Conservation (phyloP, 2,329 filamentous ascomycete genomes). For the Emergomyces africanus region DNA sequence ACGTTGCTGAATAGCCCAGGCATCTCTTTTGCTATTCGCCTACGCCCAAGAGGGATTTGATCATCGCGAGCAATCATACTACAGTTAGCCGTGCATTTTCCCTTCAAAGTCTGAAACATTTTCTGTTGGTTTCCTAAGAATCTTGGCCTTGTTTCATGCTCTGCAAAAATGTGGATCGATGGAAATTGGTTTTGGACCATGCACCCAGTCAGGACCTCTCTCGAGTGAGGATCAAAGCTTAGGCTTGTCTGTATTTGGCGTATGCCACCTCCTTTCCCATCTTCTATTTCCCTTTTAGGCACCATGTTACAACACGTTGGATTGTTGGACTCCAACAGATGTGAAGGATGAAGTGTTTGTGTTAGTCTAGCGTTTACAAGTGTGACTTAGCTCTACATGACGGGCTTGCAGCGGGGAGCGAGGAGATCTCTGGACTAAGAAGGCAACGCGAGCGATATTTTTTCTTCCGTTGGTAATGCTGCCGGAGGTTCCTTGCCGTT, state of each 20-base stretch:
- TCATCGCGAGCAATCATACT: not conserved
- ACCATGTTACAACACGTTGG: conserved; percentile 1
- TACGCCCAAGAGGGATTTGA: not conserved
- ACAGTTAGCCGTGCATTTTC: not conserved
- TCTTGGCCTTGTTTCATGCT: not conserved
- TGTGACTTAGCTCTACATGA: conserved; percentile 4
- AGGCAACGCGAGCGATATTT: conserved; percentile 9
- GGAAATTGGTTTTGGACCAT: conserved; percentile 6
- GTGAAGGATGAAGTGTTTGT: conserved; percentile 10
- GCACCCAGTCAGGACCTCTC: conserved; percentile 60
- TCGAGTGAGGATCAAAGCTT: conserved; percentile 88
- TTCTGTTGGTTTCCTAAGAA: not conserved
- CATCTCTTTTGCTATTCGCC: not conserved
- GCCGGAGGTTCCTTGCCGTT: conserved; percentile 5
- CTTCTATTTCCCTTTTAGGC: conserved; percentile 1
- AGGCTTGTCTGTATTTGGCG: conserved; percentile 58
- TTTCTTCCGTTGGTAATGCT: not conserved
- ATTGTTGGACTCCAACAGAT: conserved; percentile 1
- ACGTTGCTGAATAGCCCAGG: not conserved
- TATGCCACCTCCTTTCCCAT: conserved; percentile 12
- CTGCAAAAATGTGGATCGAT: not conserved
- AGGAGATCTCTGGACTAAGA: conserved; percentile 4
- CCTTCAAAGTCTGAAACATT: not conserved
- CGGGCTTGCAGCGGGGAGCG: not conserved
- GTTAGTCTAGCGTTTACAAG: conserved; percentile 7